Base-by-base conservation (phyloP, 176 grass and related monocot genomes). In the Musa troglodytarum region DNA sequence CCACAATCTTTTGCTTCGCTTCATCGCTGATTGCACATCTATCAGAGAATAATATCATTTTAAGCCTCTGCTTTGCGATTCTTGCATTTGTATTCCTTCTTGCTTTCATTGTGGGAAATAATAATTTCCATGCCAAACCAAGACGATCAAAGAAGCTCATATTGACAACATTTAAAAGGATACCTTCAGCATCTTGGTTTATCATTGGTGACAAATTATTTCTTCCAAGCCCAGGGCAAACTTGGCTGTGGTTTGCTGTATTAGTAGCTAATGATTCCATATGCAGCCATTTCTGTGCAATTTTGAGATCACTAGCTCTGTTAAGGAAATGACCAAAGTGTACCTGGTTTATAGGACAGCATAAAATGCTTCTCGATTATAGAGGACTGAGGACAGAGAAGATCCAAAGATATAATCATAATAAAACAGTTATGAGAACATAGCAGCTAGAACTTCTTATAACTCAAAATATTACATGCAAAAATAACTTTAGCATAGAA, bases 31-130 rank as follows among this genome's bases (percentile, higher is more conserved):
- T 85, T 28, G 87, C 86, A 49, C 95, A 99, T 72, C 95, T 88
- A 78, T 99, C 90, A 0, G 95, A 99, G 73, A 94, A 99, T 51
- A 99, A 62, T 52, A 99, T 87, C 95, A 99, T 99, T 82, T 99
- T 89, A 69, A 99, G 81, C 80, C 95, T 91, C 81, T 94, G 95
- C 50, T 93, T 99, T 65, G 88, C 95, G 0, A 94, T 99, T 76
- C 79, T 86, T n/a, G 91, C 91, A 78, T 99, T 99, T 16, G 95
- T 92, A 57, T 84, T 88, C 22, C 77, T 87, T 73, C 78, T 87
- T 58, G 65, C 80, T 66, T 74, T 78, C 50, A 76, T 78, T 77
- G 87, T 68, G 25, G 95, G 85, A 77, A 99, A 94, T 59, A 99
- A 73, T 77, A 94, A 89, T 64, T 77, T 84, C 95, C 90, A 99